Base-by-base conservation (phyloP, 495 filamentous ascomycete species). In the Xylaria nigripes region DNA sequence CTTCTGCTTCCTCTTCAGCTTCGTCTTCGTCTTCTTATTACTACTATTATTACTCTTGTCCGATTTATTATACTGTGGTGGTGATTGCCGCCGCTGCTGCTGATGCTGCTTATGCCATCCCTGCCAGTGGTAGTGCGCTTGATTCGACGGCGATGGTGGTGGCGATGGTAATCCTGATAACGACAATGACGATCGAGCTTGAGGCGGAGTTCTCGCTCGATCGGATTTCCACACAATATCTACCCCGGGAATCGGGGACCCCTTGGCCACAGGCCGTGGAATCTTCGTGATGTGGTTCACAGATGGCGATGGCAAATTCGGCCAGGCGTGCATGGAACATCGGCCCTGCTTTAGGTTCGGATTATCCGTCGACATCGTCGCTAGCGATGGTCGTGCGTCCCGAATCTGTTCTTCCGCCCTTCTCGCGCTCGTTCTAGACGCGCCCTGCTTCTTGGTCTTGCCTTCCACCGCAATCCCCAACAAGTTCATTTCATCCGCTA, bases 201-300 rank as follows among this genome's bases (percentile, higher is more conserved):
- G 16, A 10, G 41, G 41, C 27, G 15, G 21, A 16, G 43, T 6
- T n/a, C 15, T 18, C 19, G 21, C 50, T 18, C 21, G 44, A 36
- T 43, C 21, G 22, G 30, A 18, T 24, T 34, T 55, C 16, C 52
- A 45, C 52, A 19, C 27, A 22, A 19, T 21, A 16, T 19, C 29
- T 7, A 24, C 15, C 5, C 36, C 41, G 21, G 45, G 45, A 15
- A 45, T 46, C 24, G 46, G 53, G n/a, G 36, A 36, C 5, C 40
- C 40, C 25, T 40, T 25, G 23, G 40, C 18, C 9, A 45, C 19
- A 15, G 46, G 53, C 15, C 47, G 36, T 45, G 27, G 46, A 29
- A 44, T 56, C 45, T 48, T 55, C 24, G 51, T 48, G 9, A 34
- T 3, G n/a, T 43, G 44, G 13, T 23, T 48, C 23, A 5, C 23